Base-by-base conservation (phyloP, 169 alveolate genomes). In the Neospora caninum region DNA sequence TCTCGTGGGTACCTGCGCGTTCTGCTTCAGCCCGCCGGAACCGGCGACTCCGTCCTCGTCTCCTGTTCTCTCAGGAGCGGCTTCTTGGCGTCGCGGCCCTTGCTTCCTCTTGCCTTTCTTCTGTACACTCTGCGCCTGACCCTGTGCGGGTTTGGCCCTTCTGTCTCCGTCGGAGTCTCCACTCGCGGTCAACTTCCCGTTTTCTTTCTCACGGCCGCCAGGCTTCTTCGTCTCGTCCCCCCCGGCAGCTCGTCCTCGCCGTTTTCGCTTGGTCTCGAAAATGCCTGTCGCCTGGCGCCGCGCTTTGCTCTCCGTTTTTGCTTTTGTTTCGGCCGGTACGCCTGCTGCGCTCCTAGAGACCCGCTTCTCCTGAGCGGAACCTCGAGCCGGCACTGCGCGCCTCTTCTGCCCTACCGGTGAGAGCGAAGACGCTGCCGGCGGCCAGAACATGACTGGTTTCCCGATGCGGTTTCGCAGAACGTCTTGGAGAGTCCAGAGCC, bases 401-500 rank as follows among this genome's bases (percentile, higher is more conserved):
- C 86, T 43, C 29, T n/a, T 20, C n/a, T 38, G 20, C 27, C 39
- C 86, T 78, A 20, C n/a, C n/a, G n/a, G 73, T 20, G 22, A 10
- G 42, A 78, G 20, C 34, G 31, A 7, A 16, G 7, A 4, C 34
- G 67, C 16, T 0, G 64, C 64, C n/a, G 94, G 92, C 38, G 94
- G 69, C 29, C 41, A 45, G 43, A 92, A 92, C 27, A 67, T 53
- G 49, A 49, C 91, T 27, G 94, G 92, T 80, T 69, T 82, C 20
- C 94, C 94, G n/a, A 83, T 39, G 73, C 91, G 80, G 88, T 92
- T 92, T 18, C 94, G 84, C 34, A 92, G 64, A 29, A 82, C 36
- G 88, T 92, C 94, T 41, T 92, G 92, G 34, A 88, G 92, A 54
- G 70, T 69, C 92, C 94, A 91, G 20, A 67, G 89, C 58, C 58